Base-by-base conservation (phyloP, 2,329 filamentous ascomycete species). In the Beauveria varroae region DNA sequence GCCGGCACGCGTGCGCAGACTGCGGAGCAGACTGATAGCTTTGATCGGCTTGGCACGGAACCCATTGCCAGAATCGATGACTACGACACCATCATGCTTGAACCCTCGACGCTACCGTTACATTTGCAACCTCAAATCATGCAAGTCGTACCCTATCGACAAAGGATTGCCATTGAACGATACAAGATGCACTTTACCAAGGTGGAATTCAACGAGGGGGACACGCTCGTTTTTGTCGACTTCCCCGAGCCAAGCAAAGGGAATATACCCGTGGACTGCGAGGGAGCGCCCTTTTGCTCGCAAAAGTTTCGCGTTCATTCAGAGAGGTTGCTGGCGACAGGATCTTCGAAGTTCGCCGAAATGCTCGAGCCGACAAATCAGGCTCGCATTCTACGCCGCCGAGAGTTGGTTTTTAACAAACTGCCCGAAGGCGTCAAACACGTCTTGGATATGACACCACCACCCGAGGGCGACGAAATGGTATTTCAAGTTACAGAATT, bases 401-500 rank as follows among this genome's bases (percentile, higher is more conserved):
- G 73, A 22, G 72, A 72, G 47, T 65, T 75, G 41, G 67, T 67
- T n/a, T n/a, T n/a, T 43, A 73, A 72, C 26, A 68, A 67, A 16
- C 67, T 77, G 10, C 75, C 74, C 0, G 65, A 71, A 2, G 80
- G 77, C 0, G 72, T 88, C 67, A 78, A 79, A 62, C 88, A 82
- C 64, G 73, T 88, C 20, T 67, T 90, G 41, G 86, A 90, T 65
- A 75, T 89, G 14, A 88, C 85, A 0, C 86, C 86, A 0, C 79
- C 82, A 0, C 72, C 72, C 0, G 81, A 87, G 67, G 87, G 84
- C 1, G 85, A 88, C 2, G 86, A 87, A 14, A 79, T 84, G 10
- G 81, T 86, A 1, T 79, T 83, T 26, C 75, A 83, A 62, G 76
- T 86, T 62, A 82, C 82, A 1, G 80, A 85, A 62, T 67, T 88